Evolutionary conservation across 495 filamentous ascomycete genomes (phyloP), one percentile per base, ranked within the genome.

Genomic region (Cercophora scortea): DNA sequence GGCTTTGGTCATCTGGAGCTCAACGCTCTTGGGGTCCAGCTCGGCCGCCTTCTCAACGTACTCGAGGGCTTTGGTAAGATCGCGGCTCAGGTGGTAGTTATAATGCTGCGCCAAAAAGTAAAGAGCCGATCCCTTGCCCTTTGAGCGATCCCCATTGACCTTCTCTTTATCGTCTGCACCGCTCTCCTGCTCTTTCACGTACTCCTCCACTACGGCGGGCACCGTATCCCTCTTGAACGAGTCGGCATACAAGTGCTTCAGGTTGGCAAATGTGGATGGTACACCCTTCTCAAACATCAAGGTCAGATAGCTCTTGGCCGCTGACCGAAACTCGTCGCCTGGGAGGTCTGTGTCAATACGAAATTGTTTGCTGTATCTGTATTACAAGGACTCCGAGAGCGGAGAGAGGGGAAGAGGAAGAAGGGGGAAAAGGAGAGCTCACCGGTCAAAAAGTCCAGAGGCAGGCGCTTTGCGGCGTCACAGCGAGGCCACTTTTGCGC

Each of bases 101-200:
- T 95, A 96, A 68, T 99, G 93, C 61, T 97, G 94, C 6, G 89
- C 89, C 48, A 99, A 81, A 75, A 94, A 99, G 63, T 93, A 96
- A 41, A 87, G 80, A 4, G 85, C 85, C 10, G 90, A 88, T 7
- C 87, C 76, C 47, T 84, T 74, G 60, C 91, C 92, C 47, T 83
- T 80, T 18, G 81, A 79, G 46, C 71, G 67, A 32, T 84, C 75
- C 40, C 76, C 79, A 51, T 83, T 83, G 2, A 63, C 50, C 12
- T 59, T 57, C 39, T 61, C 65, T 33, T 73, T 70, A 25, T 55
- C 62, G 9, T 72, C 72, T 5, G 72, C 59, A 36, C 68, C 68
- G 19, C 76, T 71, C 40, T 64, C 61, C 48, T 80, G 81, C 9
- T 76, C 69, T 39, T 81, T 69, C 25, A 84, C 68, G 60, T 95